phyloP scores from a whole-genome alignment of 805 yeast species.

The Saturnispora sanitii region DNA sequence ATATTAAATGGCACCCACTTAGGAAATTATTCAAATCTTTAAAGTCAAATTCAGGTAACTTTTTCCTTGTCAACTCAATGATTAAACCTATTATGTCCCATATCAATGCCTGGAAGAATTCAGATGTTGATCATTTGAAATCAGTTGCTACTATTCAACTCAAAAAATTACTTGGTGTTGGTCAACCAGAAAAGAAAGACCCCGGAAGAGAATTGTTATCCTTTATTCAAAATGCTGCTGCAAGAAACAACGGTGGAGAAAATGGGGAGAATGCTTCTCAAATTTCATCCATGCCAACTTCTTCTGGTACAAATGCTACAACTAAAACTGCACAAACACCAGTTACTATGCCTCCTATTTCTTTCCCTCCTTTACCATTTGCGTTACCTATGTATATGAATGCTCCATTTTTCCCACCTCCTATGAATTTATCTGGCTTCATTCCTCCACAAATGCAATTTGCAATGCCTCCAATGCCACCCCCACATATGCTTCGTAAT shows the following conservation, averaged over 20 bases:
- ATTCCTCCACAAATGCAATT: conserved; percentile 5
- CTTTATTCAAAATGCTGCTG: conserved; percentile 42
- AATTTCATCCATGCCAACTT: conserved; percentile 8
- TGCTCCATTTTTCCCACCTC: conserved; percentile 11
- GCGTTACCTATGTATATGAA: conserved; percentile 12
- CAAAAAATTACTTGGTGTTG: conserved; percentile 53
- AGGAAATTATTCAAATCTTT: conserved; percentile 31
- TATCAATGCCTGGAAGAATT: conserved; percentile 43
- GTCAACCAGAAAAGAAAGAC: conserved; percentile 25
- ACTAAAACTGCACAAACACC: conserved; percentile 1
- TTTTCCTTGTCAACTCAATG: conserved; percentile 39
- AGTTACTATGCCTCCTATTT: background rate
- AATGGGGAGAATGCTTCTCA: background rate
- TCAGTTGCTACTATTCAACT: conserved; percentile 54
- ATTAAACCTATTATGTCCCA: conserved; percentile 44
- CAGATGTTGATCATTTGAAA: conserved; percentile 50
- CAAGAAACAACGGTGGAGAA: conserved; percentile 9
- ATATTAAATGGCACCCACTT: conserved; percentile 70
- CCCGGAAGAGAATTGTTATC: conserved; percentile 73
- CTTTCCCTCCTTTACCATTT: conserved; percentile 9
- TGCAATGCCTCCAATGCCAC: conserved; percentile 7
- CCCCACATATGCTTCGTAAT: background rate
- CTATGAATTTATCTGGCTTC: conserved; percentile 6
- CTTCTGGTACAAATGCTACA: background rate
- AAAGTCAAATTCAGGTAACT: conserved; percentile 24